Evolutionary conservation across 2,329 filamentous ascomycete species (phyloP), one percentile per base, ranked within the genome.

Genomic region (Colletotrichum tanaceti): DNA sequence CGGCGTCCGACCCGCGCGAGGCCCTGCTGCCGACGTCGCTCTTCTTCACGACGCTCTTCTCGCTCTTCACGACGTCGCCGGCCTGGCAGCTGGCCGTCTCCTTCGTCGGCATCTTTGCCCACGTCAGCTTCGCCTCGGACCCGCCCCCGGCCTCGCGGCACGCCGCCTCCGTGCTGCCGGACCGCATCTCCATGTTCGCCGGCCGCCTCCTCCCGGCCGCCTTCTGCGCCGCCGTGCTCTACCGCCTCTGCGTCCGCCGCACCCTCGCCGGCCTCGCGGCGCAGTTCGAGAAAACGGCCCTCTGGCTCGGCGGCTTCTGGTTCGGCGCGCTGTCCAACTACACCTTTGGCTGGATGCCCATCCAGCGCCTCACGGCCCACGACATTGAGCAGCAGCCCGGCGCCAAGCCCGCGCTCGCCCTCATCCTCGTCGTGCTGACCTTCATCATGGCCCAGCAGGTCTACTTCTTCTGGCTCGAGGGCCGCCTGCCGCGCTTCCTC

Each of bases 321-420:
- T 89, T 98, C 50, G 96, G 94, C 20, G 91, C 93, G 1, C 81
- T 99, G 73, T 95, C 95, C 75, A 98, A 98, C 80, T 97, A 98
- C 80, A 98, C 96, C 0, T 93, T 99, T 74, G 92, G 93, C 74
- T 91, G 93, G 80, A 98, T 99, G 71, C 96, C 96, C 0, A 96
- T 99, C 72, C 89, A 94, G 78, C 91, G 96, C 2, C 85, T 99
- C 16, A 98, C 92, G 4, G 90, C 91, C 0, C 93, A 97, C 77
- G 96, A 99, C 76, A 88, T 99, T 54, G 82, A 91, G 58, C 90
- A 94, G 73, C 94, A 98, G 76, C 95, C 96, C 0, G 95, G 96
- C 13, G 96, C 95, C 0, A 90, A 93, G 65, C 86, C 92, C 0
- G 95, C 96, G 0, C 82, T 98, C 54, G 88, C 92, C 43, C 86